Evolutionary conservation across 768 basidiomycete species (phyloP).

Genomic region (Sarcomyxa edulis): DNA sequence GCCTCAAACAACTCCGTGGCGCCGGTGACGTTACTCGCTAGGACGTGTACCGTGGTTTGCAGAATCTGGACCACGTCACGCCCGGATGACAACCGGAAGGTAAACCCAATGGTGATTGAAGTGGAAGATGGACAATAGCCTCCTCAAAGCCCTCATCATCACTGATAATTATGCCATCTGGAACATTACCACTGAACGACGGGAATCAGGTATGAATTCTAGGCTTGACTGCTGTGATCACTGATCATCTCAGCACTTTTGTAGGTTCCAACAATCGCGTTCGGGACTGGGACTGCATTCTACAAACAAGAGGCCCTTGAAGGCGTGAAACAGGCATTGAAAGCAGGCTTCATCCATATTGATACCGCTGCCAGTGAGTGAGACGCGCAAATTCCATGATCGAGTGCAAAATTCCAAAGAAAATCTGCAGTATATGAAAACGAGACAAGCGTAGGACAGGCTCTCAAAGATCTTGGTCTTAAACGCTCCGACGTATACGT

Average conservation of each 20-base stretch:
- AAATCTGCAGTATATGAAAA: constrained; percentile 31
- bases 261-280: constrained; percentile 52
- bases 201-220: constrained; percentile 21
- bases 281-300: constrained; percentile 48
- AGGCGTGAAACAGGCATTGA: constrained; percentile 52
- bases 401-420: not conserved
- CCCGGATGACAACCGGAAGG: too few species aligned
- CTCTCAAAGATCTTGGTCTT: constrained; percentile 40
- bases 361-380: constrained; percentile 17
- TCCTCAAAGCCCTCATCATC: too few species aligned
- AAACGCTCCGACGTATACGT: constrained; percentile 40
- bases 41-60: too few species aligned
- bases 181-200: constrained; percentile 31
- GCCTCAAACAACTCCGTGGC: too few species aligned
- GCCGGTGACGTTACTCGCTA: too few species aligned
- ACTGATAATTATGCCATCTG: constrained; percentile 45
- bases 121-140: too few species aligned
- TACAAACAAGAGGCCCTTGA: constrained; percentile 44
- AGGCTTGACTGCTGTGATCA: not conserved
- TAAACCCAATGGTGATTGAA: too few species aligned
- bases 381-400: not conserved
- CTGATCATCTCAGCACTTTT: not conserved
- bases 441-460: constrained; percentile 29
- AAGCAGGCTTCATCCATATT: constrained; percentile 52
- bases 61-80: too few species aligned